Conservation (phyloP, 768 basidiomycete genomes). For the Serendipita sp. region DNA sequence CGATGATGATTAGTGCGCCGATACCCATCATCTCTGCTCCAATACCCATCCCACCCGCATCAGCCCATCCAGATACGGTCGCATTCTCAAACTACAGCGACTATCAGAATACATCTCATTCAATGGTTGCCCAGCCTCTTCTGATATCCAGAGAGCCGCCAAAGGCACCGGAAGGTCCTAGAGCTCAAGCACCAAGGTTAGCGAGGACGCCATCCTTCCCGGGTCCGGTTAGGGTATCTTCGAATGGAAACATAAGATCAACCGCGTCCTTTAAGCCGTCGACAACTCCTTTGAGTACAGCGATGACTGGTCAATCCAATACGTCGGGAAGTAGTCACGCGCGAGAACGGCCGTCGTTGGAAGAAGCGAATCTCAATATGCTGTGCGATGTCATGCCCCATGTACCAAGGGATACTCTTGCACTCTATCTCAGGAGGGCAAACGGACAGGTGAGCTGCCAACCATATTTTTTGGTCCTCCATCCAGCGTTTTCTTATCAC, state of each 20-base stretch:
- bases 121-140: slow-evolving; percentile 15
- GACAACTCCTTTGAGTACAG: neutral
- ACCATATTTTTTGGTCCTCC: neutral
- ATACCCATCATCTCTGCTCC: slow-evolving; percentile 3
- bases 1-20: slow-evolving; percentile 11
- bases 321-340: no score
- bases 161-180: slow-evolving; percentile 11
- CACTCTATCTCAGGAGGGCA: slow-evolving; percentile 53
- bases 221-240: slow-evolving; percentile 7
- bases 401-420: slow-evolving; percentile 49
- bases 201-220: neutral
- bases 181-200: slow-evolving; percentile 2
- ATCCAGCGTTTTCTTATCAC: neutral
- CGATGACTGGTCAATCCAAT: neutral
- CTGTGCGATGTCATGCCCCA: slow-evolving; percentile 56
- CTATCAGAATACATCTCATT: neutral
- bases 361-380: slow-evolving; percentile 23
- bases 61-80: slow-evolving; percentile 11
- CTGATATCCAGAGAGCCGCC: neutral
- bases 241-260: neutral
- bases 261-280: neutral
- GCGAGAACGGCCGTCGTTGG: slow-evolving; percentile 13
- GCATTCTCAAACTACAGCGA: neutral
- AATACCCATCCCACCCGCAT: slow-evolving; percentile 4
- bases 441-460: slow-evolving; percentile 22